These are phyloP conservation scores for Nigrograna mackinnonii DNA, from an alignment of 2,329 filamentous ascomycete genomes.

Conservation along the genomic window DNA sequence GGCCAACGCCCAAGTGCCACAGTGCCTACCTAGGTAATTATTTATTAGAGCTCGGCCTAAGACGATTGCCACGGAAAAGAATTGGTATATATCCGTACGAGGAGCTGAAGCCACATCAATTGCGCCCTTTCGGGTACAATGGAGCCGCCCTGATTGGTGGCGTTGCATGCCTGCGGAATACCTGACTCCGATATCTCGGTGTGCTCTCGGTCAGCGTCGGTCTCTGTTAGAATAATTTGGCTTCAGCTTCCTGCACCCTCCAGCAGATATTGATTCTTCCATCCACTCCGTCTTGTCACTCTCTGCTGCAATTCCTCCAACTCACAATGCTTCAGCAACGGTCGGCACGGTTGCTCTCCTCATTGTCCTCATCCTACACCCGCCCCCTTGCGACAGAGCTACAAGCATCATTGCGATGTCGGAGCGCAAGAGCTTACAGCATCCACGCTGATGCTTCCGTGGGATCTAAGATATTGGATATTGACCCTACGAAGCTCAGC, in stretches of 20 bases:
- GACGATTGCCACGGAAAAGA: too few relatives aligned
- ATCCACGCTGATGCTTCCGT: constrained; percentile 51
- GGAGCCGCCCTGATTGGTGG: constrained; percentile 18
- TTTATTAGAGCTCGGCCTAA: too few relatives aligned
- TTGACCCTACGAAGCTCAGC: constrained; percentile 77
- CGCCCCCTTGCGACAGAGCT: constrained; percentile 33
- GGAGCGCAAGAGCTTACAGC: constrained; percentile 53
- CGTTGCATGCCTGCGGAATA: constrained; percentile 10
- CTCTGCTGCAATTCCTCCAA: neutral
- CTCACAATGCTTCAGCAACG: constrained; percentile 41
- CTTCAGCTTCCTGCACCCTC: neutral
- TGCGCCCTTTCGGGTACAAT: constrained; percentile 22
- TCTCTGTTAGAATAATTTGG: constrained; percentile 9
- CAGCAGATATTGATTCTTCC: neutral
- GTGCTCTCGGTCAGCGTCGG: constrained; percentile 32
- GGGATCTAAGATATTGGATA: constrained; percentile 61
- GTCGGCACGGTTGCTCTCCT: constrained; percentile 38
- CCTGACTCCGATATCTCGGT: constrained; percentile 15
- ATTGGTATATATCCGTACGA: constrained; percentile 28
- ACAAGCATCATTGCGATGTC: constrained; percentile 49
- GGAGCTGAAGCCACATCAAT: constrained; percentile 7
- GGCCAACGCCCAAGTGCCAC: too few relatives aligned
- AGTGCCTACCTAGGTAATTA: too few relatives aligned
- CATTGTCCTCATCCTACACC: constrained; percentile 27
- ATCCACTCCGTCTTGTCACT: neutral